These are phyloP conservation scores for Coprinopsis sp. DNA, from an alignment of 768 basidiomycete genomes.

Conservation along the genomic window DNA sequence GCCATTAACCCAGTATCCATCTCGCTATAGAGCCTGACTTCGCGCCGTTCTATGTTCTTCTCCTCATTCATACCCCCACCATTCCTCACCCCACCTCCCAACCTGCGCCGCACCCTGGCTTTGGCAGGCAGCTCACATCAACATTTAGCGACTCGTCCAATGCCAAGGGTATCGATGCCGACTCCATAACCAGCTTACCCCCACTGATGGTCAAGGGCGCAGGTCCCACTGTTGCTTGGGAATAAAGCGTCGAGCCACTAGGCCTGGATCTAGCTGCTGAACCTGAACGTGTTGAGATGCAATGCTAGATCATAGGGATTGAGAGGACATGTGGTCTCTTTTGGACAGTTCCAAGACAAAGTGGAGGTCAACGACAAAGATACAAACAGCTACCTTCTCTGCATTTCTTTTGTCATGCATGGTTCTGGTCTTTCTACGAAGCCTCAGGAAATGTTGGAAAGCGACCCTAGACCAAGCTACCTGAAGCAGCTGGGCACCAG, in stretches of 20 bases:
- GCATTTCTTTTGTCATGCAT: not conserved
- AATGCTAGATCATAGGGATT: conserved; percentile 53
- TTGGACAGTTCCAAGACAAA: conserved; percentile 84
- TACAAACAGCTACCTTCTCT: conserved; percentile 75
- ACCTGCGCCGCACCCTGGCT: conserved; percentile 15
- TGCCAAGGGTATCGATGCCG: conserved; percentile 60
- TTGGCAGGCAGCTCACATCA: conserved; percentile 11
- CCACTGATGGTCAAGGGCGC: conserved; percentile 65
- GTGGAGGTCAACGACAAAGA: conserved; percentile 92
- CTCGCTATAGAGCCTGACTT: conserved; percentile 10
- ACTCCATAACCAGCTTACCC: conserved; percentile 76
- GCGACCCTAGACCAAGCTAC: too few species aligned
- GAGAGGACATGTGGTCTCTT: conserved; percentile 48
- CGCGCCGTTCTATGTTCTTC: conserved; percentile 50
- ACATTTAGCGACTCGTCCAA: conserved; percentile 33
- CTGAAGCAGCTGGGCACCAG: too few species aligned
- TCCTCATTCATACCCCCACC: conserved; percentile 60
- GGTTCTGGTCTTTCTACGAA: too few species aligned
- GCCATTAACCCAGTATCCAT: too few species aligned
- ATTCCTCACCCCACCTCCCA: conserved; percentile 36
- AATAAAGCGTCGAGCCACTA: conserved; percentile 56
- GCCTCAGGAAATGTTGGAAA: conserved; percentile 10
- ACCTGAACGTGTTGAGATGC: conserved; percentile 46
- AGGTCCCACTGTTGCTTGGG: conserved; percentile 63
- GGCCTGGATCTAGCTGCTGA: conserved; percentile 53